Conservation (phyloP, 129 eudicot genomes). For the Heracleum sosnowskyi region DNA sequence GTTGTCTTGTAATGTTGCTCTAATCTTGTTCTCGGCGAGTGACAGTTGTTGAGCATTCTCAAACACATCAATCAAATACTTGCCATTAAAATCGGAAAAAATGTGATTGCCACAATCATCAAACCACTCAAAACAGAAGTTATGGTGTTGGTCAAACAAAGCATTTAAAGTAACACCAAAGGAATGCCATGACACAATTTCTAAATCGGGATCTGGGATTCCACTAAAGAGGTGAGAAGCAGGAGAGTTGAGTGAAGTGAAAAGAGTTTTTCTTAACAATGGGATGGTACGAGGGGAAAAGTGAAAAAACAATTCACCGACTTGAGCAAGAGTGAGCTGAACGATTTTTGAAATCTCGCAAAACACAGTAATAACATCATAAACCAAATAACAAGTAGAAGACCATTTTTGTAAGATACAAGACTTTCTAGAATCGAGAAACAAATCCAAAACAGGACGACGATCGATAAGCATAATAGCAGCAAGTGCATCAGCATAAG, state of each 20-base stretch:
- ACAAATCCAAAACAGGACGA: conserved; percentile 48
- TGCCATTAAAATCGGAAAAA: conserved; percentile 45
- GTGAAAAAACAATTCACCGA: conserved; percentile 83
- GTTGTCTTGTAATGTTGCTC: conserved; percentile 72
- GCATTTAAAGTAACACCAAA: conserved; percentile 73
- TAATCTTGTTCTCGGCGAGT: conserved; percentile 68
- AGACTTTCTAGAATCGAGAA: conserved; percentile 55
- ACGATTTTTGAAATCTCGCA: conserved; percentile 73
- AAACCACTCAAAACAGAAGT: conserved; percentile 64
- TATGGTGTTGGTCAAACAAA: conserved; percentile 50
- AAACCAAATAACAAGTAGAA: conserved; percentile 29
- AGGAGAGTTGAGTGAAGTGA: conserved; percentile 49
- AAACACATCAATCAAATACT: conserved; percentile 3
- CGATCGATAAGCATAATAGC: conserved; percentile 68
- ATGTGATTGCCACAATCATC: conserved; percentile 78
- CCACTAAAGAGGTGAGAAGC: no score
- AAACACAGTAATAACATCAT: conserved; percentile 47
- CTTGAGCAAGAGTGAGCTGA: conserved; percentile 71
- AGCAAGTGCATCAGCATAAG: conserved; percentile 77
- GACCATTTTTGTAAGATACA: conserved; percentile 50
- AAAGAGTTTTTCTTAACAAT: conserved; percentile 56
- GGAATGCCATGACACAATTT: conserved; percentile 59
- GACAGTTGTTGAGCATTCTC: conserved; percentile 64
- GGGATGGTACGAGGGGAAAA: conserved; percentile 68
- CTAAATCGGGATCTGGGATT: conserved; percentile 74